These are phyloP conservation scores for Saccharomycopsis malanga DNA, from an alignment of 805 yeast genomes.

Conservation along the genomic window DNA sequence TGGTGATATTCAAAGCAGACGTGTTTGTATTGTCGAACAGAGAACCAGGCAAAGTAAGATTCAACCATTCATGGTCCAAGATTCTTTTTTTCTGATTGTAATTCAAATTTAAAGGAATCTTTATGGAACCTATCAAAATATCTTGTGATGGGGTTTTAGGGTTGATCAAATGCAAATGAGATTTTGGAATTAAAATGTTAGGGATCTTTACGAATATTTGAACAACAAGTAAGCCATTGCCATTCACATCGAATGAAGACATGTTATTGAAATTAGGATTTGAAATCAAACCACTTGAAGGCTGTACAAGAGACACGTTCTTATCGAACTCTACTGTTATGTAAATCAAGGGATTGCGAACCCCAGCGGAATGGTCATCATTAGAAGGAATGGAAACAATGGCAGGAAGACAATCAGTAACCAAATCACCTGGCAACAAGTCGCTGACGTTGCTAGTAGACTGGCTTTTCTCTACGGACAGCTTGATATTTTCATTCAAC, in stretches of 20 bases:
- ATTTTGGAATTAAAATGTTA: constrained; percentile 45
- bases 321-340: constrained; percentile 92
- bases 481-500: constrained; percentile 30
- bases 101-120: constrained; percentile 50
- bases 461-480: constrained; percentile 10
- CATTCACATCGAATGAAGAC: constrained; percentile 82
- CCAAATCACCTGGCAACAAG: background rate
- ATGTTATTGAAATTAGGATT: constrained; percentile 82
- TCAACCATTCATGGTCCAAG: constrained; percentile 56
- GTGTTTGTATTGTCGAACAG: constrained; percentile 1
- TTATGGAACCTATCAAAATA: constrained; percentile 66
- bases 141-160: constrained; percentile 43
- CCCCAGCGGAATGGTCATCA: constrained; percentile 23
- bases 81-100: constrained; percentile 48
- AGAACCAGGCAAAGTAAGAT: constrained; percentile 25
- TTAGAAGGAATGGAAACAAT: constrained; percentile 36
- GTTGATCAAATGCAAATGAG: constrained; percentile 26
- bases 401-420: constrained; percentile 36
- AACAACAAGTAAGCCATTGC: constrained; percentile 58
- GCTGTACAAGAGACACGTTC: constrained; percentile 82
- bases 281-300: constrained; percentile 73
- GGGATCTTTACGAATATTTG: constrained; percentile 80
- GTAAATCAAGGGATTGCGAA: constrained; percentile 64
- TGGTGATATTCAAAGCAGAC: constrained; percentile 42
- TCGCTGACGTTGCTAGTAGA: background rate